These are phyloP conservation scores for Penicillium sp. DNA, from an alignment of 2,329 filamentous ascomycete genomes.

Conservation along the genomic window DNA sequence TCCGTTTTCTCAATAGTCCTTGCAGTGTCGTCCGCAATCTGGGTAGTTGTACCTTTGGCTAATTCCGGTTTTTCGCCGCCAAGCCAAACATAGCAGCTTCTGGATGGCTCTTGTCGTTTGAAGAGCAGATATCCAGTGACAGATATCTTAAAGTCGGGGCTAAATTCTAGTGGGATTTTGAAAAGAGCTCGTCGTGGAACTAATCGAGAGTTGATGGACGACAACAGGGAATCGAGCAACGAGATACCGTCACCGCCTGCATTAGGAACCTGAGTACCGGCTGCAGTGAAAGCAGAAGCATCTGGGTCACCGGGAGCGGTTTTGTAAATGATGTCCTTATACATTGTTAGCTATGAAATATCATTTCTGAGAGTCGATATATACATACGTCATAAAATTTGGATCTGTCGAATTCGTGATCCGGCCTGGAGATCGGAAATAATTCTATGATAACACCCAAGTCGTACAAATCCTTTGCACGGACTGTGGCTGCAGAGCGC, in stretches of 20 bases:
- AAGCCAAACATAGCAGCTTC: constrained; percentile 83
- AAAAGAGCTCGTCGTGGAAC: constrained; percentile 82
- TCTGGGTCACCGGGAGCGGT: constrained; percentile 66
- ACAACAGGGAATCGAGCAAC: constrained; percentile 73
- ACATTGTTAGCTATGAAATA: constrained; percentile 18
- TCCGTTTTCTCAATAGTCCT: constrained; percentile 74
- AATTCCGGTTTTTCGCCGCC: constrained; percentile 83
- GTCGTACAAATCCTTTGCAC: constrained; percentile 93
- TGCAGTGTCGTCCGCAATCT: constrained; percentile 72
- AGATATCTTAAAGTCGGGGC: constrained; percentile 77
- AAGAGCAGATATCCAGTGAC: constrained; percentile 91
- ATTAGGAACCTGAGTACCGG: constrained; percentile 48
- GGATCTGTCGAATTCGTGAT: constrained; percentile 69
- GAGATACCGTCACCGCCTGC: constrained; percentile 69
- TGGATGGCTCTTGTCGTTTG: constrained; percentile 74
- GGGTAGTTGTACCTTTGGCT: constrained; percentile 67
- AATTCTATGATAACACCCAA: constrained; percentile 87
- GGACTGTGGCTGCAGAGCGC: constrained; percentile 72
- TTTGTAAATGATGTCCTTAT: constrained; percentile 84
- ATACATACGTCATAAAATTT: constrained; percentile 82
- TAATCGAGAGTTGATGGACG: constrained; percentile 87
- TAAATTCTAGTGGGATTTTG: constrained; percentile 81
- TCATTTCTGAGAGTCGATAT: not conserved
- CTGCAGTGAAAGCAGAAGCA: constrained; percentile 54
- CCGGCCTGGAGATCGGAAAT: constrained; percentile 75